Percentiles rank a stretch among this genome's conserved stretches.
Evolutionary conservation across 371 early-diverging fungal species (phyloP).

Genomic region (Haplosporangium sp.): DNA sequence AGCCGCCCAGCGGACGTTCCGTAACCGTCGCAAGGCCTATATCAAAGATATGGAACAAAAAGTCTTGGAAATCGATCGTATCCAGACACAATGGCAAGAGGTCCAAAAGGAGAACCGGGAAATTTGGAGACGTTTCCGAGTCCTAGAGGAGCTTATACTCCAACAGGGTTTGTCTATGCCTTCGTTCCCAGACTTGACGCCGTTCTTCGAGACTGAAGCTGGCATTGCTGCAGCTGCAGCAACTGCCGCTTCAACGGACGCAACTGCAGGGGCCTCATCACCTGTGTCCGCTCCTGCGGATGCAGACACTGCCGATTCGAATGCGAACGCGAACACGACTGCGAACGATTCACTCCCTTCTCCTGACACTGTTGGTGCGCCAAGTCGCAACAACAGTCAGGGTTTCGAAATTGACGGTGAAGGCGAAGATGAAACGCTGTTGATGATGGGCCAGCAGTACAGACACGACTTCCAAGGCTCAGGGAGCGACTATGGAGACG

Average conservation of each 20-base stretch:
- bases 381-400: neutral
- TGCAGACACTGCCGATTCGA: neutral
- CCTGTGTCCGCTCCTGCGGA: neutral
- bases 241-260: neutral
- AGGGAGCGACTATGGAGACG: too few species aligned
- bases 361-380: constrained; percentile 3
- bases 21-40: constrained; percentile 74
- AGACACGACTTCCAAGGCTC: too few species aligned
- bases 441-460: neutral
- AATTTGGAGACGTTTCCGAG: constrained; percentile 31
- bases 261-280: neutral
- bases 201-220: constrained; percentile 25
- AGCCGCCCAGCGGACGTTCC: constrained; percentile 76
- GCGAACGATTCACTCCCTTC: neutral
- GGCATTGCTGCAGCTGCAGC: constrained; percentile 13
- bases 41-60: constrained; percentile 71
- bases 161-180: constrained; percentile 21
- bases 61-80: constrained; percentile 52
- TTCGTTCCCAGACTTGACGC: constrained; percentile 20
- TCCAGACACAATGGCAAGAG: constrained; percentile 4
- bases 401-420: constrained; percentile 17
- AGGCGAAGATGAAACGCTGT: constrained; percentile 10
- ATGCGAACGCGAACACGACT: neutral
- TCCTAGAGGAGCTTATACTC: constrained; percentile 20
- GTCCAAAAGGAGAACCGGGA: constrained; percentile 37